A percentile compares a stretch with the other conserved stretches of the same genome.
Conservation (phyloP, 305 asterid genomes). For the Lippia alba region DNA sequence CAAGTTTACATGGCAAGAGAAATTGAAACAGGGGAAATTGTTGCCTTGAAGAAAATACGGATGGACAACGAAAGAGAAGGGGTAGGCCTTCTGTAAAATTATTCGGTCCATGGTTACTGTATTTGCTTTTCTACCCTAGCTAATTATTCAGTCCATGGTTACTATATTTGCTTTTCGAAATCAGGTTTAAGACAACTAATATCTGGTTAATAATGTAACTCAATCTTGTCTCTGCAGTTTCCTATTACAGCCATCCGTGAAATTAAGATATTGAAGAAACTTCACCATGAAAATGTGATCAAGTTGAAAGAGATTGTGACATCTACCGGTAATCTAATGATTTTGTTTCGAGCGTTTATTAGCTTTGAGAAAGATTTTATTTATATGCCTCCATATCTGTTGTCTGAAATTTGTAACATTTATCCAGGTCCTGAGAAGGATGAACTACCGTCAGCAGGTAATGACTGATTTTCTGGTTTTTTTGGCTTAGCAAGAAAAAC, state of each 20-base stretch:
- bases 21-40: conserved; percentile 84
- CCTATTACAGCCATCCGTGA: conserved; percentile 97
- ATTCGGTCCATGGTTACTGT: neutral
- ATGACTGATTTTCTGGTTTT: conserved; percentile 13
- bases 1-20: conserved; percentile 93
- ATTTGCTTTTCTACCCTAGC: conserved; percentile 27
- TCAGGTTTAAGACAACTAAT: conserved; percentile 11
- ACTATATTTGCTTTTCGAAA: neutral
- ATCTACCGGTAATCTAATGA: conserved; percentile 65
- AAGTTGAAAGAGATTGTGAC: conserved; percentile 94
- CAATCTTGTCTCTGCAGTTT: conserved; percentile 59
- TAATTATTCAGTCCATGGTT: neutral
- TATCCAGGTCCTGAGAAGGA: conserved; percentile 86
- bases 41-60: conserved; percentile 89
- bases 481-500: neutral
- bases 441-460: conserved; percentile 77
- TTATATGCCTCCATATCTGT: neutral
- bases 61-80: conserved; percentile 97
- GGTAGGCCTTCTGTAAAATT: conserved; percentile 49
- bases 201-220: conserved; percentile 13
- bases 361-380: neutral
- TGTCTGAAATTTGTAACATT: conserved; percentile 34
- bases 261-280: conserved; percentile 92
- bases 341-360: conserved; percentile 4
- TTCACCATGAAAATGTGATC: conserved; percentile 91